phyloP scores from a whole-genome alignment of 2,329 filamentous ascomycete genomes.

The Aspergillus floridensis region DNA sequence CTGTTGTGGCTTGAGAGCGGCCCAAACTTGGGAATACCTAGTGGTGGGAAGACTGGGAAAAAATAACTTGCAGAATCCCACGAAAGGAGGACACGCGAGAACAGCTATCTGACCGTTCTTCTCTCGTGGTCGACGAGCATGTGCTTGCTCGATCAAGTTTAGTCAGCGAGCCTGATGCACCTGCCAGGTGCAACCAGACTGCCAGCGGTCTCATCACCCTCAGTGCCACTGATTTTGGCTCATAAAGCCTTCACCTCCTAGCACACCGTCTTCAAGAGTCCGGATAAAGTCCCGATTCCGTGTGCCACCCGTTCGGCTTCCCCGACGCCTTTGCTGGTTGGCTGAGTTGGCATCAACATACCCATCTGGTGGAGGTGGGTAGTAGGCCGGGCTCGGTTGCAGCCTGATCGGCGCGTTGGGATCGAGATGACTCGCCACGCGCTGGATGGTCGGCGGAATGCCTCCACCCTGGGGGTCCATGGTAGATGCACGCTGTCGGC shows the following conservation, averaged over 20 bases:
- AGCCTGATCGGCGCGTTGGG: constrained; percentile 90
- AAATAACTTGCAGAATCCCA: constrained; percentile 13
- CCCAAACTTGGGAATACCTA: neutral
- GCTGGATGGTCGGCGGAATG: constrained; percentile 87
- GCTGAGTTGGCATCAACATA: constrained; percentile 64
- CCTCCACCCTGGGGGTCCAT: constrained; percentile 94
- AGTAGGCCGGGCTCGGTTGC: constrained; percentile 95
- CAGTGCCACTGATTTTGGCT: constrained; percentile 70
- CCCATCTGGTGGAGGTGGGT: constrained; percentile 85
- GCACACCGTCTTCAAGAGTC: constrained; percentile 86
- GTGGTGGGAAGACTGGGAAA: neutral
- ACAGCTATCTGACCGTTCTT: constrained; percentile 14
- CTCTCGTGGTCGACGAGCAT: constrained; percentile 14
- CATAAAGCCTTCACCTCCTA: constrained; percentile 84
- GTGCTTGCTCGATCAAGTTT: constrained; percentile 15
- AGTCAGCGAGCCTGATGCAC: constrained; percentile 16
- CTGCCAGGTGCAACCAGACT: constrained; percentile 6
- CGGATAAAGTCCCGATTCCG: constrained; percentile 84
- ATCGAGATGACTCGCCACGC: constrained; percentile 93
- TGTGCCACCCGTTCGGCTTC: constrained; percentile 62
- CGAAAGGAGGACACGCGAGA: constrained; percentile 14
- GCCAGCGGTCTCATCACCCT: constrained; percentile 18
- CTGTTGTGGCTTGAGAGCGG: neutral
- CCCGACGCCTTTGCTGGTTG: constrained; percentile 65
- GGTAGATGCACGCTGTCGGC: constrained; percentile 85